Conservation (phyloP, 352 stramenopile species). For the Phytophthora megakarya region DNA sequence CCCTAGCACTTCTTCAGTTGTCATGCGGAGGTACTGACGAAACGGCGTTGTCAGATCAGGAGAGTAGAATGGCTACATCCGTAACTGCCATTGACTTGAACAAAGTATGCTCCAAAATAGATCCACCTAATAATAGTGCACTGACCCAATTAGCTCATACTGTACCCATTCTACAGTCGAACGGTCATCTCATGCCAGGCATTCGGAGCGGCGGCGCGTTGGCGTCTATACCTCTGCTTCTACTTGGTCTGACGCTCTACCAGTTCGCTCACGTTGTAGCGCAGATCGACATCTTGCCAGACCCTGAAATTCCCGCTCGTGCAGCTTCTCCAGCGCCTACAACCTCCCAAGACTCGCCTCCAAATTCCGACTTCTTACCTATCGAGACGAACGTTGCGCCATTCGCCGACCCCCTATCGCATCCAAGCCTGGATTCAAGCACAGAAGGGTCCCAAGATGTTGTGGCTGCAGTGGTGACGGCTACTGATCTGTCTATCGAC, state of each 20-base stretch:
- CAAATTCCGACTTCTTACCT: not conserved
- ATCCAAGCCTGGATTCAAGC: conserved; percentile 29
- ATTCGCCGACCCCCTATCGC: not conserved
- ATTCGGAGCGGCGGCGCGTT: not conserved
- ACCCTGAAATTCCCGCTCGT: conserved; percentile 13
- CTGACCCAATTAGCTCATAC: not conserved
- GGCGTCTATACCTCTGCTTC: conserved; percentile 12
- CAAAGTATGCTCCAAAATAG: conserved; percentile 14
- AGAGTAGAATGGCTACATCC: conserved; percentile 5
- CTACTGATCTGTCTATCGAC: conserved; percentile 70
- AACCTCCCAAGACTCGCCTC: not conserved
- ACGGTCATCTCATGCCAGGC: conserved; percentile 15
- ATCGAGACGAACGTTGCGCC: conserved; percentile 13
- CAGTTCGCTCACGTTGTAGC: conserved; percentile 12
- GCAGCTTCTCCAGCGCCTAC: conserved; percentile 12
- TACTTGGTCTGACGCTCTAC: conserved; percentile 9
- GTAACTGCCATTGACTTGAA: conserved; percentile 24
- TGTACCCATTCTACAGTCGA: conserved; percentile 26
- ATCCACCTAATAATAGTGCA: not conserved
- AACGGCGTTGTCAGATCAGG: too few species aligned
- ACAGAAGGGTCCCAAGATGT: conserved; percentile 15
- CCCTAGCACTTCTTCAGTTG: not conserved
- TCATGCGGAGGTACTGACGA: too few species aligned
- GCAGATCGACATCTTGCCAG: conserved; percentile 28
- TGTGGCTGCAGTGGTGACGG: conserved; percentile 23